phyloP scores from a whole-genome alignment of 2,329 filamentous ascomycete genomes.

The Neoascochyta sp. region DNA sequence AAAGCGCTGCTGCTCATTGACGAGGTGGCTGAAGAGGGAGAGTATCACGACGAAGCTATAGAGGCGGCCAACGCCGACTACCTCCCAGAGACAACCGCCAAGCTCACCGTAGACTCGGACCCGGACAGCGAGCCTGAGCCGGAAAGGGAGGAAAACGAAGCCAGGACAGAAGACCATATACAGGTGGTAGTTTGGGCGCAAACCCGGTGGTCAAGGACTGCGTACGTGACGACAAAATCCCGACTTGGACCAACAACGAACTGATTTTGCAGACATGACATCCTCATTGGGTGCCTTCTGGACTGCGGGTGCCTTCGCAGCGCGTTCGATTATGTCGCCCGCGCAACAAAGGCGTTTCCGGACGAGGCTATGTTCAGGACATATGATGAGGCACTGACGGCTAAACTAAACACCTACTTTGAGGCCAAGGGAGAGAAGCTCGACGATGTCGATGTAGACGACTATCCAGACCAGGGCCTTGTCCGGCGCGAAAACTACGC shows the following conservation, averaged over 20 bases:
- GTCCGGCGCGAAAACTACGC: slow-evolving; percentile 64
- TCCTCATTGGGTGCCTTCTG: slow-evolving; percentile 54
- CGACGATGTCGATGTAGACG: slow-evolving; percentile 48
- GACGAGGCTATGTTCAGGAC: slow-evolving; percentile 55
- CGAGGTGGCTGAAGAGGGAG: slow-evolving; percentile 71
- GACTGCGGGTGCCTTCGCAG: slow-evolving; percentile 63
- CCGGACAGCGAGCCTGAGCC: neutral
- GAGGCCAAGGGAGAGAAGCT: slow-evolving; percentile 16
- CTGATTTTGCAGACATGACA: slow-evolving; percentile 25
- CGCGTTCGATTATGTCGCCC: slow-evolving; percentile 61
- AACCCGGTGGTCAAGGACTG: slow-evolving; percentile 20
- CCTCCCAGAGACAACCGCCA: slow-evolving; percentile 8
- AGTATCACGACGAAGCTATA: slow-evolving; percentile 70
- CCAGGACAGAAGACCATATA: slow-evolving; percentile 7
- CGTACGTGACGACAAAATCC: slow-evolving; percentile 24
- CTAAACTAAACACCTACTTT: slow-evolving; percentile 21
- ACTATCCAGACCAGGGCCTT: slow-evolving; percentile 65
- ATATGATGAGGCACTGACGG: slow-evolving; percentile 51
- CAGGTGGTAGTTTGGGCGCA: slow-evolving; percentile 18
- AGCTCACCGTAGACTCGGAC: slow-evolving; percentile 4
- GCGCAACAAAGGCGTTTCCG: slow-evolving; percentile 56
- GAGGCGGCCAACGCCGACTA: slow-evolving; percentile 48
- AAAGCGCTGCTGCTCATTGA: slow-evolving; percentile 83
- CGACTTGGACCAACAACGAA: neutral
- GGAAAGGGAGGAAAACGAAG: slow-evolving; percentile 1